phyloP scores from a whole-genome alignment of 2,329 filamentous ascomycete genomes.

The Epichloe brachyelytri region DNA sequence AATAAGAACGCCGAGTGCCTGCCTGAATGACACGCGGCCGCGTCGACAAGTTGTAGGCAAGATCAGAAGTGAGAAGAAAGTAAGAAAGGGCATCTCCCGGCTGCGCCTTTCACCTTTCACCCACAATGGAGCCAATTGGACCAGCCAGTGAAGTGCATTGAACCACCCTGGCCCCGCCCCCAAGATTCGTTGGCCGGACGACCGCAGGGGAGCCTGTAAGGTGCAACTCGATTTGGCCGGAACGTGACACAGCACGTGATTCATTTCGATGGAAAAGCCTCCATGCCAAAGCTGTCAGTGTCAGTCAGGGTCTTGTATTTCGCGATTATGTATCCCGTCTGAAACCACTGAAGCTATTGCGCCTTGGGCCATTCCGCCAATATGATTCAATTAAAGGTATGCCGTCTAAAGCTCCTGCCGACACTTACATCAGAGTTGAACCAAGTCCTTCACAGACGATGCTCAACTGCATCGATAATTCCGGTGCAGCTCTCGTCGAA shows the following conservation, averaged over 20 bases:
- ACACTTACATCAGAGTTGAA: not conserved
- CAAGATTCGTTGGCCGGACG: slow-evolving; percentile 17
- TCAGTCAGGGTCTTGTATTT: not conserved
- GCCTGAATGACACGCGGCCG: not conserved
- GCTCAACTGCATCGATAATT: slow-evolving; percentile 99
- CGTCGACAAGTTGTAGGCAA: slow-evolving; percentile 1
- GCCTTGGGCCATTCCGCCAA: slow-evolving; percentile 22
- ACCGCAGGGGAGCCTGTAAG: slow-evolving; percentile 7
- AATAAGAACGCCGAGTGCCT: not conserved
- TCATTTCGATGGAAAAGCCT: not conserved
- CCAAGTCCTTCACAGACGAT: slow-evolving; percentile 52
- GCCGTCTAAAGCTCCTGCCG: not conserved
- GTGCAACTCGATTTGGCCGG: not conserved
- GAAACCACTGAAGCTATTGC: slow-evolving; percentile 6
- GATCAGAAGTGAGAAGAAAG: slow-evolving; percentile 2
- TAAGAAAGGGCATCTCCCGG: slow-evolving; percentile 1
- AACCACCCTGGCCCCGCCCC: slow-evolving; percentile 12
- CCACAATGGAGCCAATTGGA: slow-evolving; percentile 1
- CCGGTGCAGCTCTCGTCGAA: slow-evolving; percentile 91
- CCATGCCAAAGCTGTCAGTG: not conserved
- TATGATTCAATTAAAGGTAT: slow-evolving; percentile 88
- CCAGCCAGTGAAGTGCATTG: not conserved
- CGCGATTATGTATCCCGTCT: not conserved
- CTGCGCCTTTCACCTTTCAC: not conserved
- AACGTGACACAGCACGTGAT: slow-evolving; percentile 5